Evolutionary conservation across 805 yeast genomes (phyloP).

Genomic region (Metschnikowia drakensbergensis): DNA sequence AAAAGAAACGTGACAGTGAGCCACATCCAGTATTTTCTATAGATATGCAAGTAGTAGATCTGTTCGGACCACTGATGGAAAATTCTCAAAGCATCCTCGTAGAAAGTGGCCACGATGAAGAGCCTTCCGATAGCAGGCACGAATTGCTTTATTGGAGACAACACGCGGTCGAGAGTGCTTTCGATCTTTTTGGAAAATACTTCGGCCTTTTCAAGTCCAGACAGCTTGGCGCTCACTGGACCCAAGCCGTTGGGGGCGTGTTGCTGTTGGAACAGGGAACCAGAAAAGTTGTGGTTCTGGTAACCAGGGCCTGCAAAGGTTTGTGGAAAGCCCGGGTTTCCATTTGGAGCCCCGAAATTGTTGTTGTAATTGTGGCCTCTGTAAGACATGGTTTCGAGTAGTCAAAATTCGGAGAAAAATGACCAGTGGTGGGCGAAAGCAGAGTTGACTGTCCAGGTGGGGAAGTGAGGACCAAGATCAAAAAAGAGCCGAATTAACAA

Average conservation of each 20-base stretch:
- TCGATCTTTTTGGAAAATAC: conserved; percentile 52
- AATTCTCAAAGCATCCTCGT: conserved; percentile 84
- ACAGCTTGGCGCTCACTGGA: conserved; percentile 25
- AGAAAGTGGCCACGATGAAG: conserved; percentile 88
- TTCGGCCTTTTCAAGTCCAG: conserved; percentile 44
- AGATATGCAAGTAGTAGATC: conserved; percentile 74
- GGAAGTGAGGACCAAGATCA: not conserved
- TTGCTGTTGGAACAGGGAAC: conserved; percentile 11
- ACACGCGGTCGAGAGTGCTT: conserved; percentile 47
- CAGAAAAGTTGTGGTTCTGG: conserved; percentile 4
- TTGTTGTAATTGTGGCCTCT: conserved; percentile 38
- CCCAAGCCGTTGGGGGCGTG: conserved; percentile 14
- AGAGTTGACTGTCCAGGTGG: not conserved
- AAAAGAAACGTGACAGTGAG: conserved; percentile 70
- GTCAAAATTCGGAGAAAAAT: not conserved
- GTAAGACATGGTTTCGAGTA: conserved; percentile 31
- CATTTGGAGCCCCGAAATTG: conserved; percentile 24
- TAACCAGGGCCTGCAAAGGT: not conserved
- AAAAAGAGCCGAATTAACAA: not conserved
- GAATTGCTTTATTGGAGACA: conserved; percentile 57
- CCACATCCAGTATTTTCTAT: conserved; percentile 74
- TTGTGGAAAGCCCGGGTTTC: conserved; percentile 1
- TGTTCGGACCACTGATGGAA: conserved; percentile 88
- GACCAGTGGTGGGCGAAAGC: not conserved
- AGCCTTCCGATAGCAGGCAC: conserved; percentile 87